Evolutionary conservation across 805 yeast species (phyloP), one percentile per base, ranked within the genome.

Genomic region (Lipomyces yamanashiensis): DNA sequence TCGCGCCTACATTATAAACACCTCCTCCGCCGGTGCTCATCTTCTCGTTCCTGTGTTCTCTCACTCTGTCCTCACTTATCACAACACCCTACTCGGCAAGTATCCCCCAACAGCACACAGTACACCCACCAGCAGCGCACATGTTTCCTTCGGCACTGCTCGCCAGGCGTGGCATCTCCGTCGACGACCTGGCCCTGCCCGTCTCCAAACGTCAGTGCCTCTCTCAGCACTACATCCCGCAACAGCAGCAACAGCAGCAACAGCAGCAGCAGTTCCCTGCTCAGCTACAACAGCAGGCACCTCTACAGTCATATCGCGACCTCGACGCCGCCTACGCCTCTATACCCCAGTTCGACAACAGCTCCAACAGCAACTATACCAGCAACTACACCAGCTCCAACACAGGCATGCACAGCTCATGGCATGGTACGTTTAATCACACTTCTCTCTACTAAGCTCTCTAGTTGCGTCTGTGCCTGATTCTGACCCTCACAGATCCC

Each of bases 91-190:
- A 28, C 28, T 28, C 2, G 5, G 28, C 28, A 5, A 28, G 28
- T 28, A 5, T 28, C 28, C 28, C 5, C 28, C 28, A 28, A 28
- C 28, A 28, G 28, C 28, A 28, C 28, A 28, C 28, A 28, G 28
- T 28, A 28, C 28, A 3, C 28, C 28, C 28, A 2, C 28, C 28
- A 2, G 28, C 2, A 28, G 28, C 28, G 28, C 28, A 28, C 28
- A 44, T 45, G 58, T 37, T 41, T 43, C 39, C 58, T 40, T 47
- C 53, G 53, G 44, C 59, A 33, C 53, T 44, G 19, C 58, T 54
- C 40, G n/a, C 44, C 19, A 36, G 58, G 33, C 58, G 58, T 10
- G 51, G 58, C 50, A 13, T 54, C 41, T 17, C 51, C 17, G 34
- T 43, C 51, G 50, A 37, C 43, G 43, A 54, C 36, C 58, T 54